phyloP scores from a whole-genome alignment of 2,329 filamentous ascomycete species.

The Leptoxyphium fumago region DNA sequence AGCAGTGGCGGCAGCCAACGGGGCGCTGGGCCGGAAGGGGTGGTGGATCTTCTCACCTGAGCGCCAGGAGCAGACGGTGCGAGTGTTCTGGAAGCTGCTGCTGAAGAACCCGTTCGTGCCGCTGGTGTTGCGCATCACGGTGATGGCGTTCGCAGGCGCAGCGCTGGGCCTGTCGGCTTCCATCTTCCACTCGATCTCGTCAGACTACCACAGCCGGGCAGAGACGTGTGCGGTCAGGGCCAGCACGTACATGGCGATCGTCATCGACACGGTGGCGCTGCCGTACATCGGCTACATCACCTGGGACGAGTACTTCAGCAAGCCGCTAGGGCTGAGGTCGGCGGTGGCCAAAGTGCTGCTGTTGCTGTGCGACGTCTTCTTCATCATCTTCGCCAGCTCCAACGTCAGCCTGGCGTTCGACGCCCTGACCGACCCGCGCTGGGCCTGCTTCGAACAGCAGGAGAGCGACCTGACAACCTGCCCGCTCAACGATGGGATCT shows the following conservation, averaged over 20 bases:
- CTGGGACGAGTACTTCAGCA: slow-evolving; percentile 90
- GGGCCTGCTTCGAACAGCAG: slow-evolving; percentile 28
- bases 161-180: slow-evolving; percentile 65
- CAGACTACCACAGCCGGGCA: slow-evolving; percentile 6
- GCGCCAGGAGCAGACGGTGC: slow-evolving; percentile 18
- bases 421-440: slow-evolving; percentile 51
- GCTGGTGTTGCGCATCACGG: slow-evolving; percentile 64
- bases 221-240: slow-evolving; percentile 27
- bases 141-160: slow-evolving; percentile 68
- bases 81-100: slow-evolving; percentile 35
- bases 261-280: slow-evolving; percentile 76
- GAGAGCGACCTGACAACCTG: slow-evolving; percentile 11
- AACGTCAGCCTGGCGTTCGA: slow-evolving; percentile 85
- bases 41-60: slow-evolving; percentile 11
- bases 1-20: background rate
- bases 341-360: slow-evolving; percentile 76
- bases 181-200: slow-evolving; percentile 43
- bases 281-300: slow-evolving; percentile 89
- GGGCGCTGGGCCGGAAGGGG: background rate
- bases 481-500: slow-evolving; percentile 33
- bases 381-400: slow-evolving; percentile 93
- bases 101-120: slow-evolving; percentile 77
- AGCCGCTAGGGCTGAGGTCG: slow-evolving; percentile 74
- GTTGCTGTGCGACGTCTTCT: slow-evolving; percentile 82
- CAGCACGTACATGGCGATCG: slow-evolving; percentile 76